Percentiles rank a stretch among this genome's conserved stretches.
These are phyloP conservation scores for Byssothecium circinans DNA, from an alignment of 2,329 filamentous ascomycete species.

Conservation along the genomic window DNA sequence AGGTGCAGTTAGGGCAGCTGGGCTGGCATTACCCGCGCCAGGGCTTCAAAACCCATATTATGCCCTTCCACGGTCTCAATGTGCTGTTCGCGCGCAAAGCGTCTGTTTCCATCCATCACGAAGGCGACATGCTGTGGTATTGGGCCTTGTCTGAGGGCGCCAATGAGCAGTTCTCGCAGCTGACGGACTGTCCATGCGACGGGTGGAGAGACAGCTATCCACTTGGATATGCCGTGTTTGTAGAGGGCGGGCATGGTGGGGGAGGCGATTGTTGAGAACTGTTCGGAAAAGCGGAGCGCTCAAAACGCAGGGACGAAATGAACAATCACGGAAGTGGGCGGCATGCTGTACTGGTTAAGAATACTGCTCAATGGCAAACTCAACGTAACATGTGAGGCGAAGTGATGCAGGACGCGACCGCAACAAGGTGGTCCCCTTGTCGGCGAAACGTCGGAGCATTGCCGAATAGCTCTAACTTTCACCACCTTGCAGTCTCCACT, in stretches of 20 bases:
- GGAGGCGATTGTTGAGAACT: slow-evolving; percentile 20
- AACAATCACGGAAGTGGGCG: slow-evolving; percentile 23
- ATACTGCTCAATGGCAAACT: slow-evolving; percentile 25
- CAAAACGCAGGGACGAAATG: slow-evolving; percentile 2
- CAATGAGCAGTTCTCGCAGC: slow-evolving; percentile 82
- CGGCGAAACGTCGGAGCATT: background rate
- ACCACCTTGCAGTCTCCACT: no score
- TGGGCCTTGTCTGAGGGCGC: slow-evolving; percentile 83
- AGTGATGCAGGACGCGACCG: slow-evolving; percentile 24
- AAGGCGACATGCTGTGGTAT: slow-evolving; percentile 97
- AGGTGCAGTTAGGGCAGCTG: background rate
- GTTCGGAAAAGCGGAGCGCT: no score
- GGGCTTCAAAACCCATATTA: slow-evolving; percentile 90
- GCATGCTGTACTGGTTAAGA: slow-evolving; percentile 35
- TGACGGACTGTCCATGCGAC: slow-evolving; percentile 84
- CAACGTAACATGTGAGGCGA: slow-evolving; percentile 37
- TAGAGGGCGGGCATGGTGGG: slow-evolving; percentile 54
- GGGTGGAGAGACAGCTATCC: slow-evolving; percentile 85
- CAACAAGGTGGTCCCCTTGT: no score
- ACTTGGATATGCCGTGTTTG: slow-evolving; percentile 65
- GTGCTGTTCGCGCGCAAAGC: slow-evolving; percentile 84
- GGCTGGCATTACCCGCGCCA: slow-evolving; percentile 69
- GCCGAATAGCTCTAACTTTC: no score
- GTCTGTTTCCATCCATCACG: slow-evolving; percentile 97
- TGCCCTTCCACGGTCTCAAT: slow-evolving; percentile 98